Percentiles rank a stretch among this genome's conserved stretches.
Evolutionary conservation across 2,329 filamentous ascomycete genomes (phyloP).

Genomic region (Arachnopeziza araneosa): DNA sequence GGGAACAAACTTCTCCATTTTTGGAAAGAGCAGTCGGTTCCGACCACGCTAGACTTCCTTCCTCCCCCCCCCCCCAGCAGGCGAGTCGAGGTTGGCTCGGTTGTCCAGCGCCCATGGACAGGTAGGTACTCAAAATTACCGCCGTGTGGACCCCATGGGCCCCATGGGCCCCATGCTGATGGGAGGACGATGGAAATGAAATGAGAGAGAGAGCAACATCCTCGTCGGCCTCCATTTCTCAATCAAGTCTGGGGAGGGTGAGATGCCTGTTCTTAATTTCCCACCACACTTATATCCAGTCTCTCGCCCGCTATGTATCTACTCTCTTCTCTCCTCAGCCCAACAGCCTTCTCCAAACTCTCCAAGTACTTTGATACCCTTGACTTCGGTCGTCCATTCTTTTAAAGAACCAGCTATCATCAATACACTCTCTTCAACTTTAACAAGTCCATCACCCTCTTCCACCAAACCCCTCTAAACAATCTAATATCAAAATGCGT

Average conservation of each 20-base stretch:
- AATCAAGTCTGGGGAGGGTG: not conserved
- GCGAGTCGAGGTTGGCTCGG: no score
- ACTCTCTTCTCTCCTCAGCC: conserved; percentile 16
- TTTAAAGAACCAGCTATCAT: conserved; percentile 21
- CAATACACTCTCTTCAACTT: conserved; percentile 20
- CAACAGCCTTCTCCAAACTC: conserved; percentile 16
- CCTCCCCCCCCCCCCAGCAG: no score
- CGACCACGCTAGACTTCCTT: not conserved
- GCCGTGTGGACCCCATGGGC: not conserved
- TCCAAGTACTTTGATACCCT: conserved; percentile 11
- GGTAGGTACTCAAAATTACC: not conserved
- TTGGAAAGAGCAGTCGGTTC: not conserved
- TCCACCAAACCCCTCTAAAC: conserved; percentile 12
- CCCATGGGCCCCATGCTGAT: conserved; percentile 1
- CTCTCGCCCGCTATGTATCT: conserved; percentile 1
- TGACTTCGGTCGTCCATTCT: conserved; percentile 33
- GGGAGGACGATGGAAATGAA: conserved; percentile 6
- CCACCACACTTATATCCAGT: conserved; percentile 16
- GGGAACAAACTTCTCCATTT: not conserved
- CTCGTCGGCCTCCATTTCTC: conserved; percentile 1
- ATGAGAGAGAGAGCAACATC: not conserved
- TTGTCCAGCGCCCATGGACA: no score
- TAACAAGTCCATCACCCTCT: conserved; percentile 8
- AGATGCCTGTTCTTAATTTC: conserved; percentile 14
- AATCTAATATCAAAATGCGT: conserved; percentile 30